Evolutionary conservation across 2,329 filamentous ascomycete species (phyloP).

Genomic region (Sclerotiophoma versabilis): DNA sequence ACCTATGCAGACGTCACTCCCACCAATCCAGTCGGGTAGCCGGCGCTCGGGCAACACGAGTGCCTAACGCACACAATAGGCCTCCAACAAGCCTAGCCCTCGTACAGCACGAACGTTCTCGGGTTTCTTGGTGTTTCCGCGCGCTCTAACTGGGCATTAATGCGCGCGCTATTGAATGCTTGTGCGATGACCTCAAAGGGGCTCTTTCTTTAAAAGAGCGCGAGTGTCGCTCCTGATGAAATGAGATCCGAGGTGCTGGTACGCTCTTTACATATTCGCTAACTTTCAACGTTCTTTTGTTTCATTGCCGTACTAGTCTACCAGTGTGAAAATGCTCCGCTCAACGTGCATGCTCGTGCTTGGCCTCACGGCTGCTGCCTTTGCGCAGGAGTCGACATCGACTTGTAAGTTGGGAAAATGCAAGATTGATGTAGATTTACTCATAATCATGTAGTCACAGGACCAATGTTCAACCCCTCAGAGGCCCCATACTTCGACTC

Average conservation of each 20-base stretch:
- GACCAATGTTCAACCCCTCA: slow-evolving; percentile 29
- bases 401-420: slow-evolving; percentile 6
- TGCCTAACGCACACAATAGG: not conserved
- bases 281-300: slow-evolving; percentile 4
- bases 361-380: slow-evolving; percentile 14
- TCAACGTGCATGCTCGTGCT: slow-evolving; percentile 18
- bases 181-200: slow-evolving; percentile 15
- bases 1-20: slow-evolving; percentile 1
- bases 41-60: slow-evolving; percentile 10
- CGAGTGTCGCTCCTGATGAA: not conserved
- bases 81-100: not conserved
- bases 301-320: slow-evolving; percentile 1
- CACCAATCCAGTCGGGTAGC: not conserved
- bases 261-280: not conserved
- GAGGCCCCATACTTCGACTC: slow-evolving; percentile 29
- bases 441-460: slow-evolving; percentile 22
- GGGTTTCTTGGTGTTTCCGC: slow-evolving; percentile 4
- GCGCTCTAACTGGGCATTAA: slow-evolving; percentile 7
- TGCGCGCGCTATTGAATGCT: slow-evolving; percentile 11
- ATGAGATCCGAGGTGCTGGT: not conserved
- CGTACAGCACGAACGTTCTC: slow-evolving; percentile 5
- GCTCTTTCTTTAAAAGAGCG: not conserved
- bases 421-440: too few species aligned
- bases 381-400: not conserved
- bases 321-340: slow-evolving; percentile 20